Base-by-base conservation (phyloP, 345 rosid species). In the Brassica nigra region DNA sequence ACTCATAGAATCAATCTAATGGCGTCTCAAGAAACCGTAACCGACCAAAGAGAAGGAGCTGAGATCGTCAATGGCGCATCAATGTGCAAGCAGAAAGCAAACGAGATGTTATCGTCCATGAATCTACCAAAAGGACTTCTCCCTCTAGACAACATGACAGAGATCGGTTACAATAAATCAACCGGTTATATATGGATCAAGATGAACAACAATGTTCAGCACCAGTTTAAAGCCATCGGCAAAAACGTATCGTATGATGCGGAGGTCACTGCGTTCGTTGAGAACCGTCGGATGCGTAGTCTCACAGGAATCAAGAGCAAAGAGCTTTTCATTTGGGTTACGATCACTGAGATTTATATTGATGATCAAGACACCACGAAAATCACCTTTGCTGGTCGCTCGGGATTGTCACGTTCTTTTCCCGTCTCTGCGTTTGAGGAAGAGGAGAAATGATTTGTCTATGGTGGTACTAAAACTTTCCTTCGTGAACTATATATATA, bases 121-220 rank as follows among this genome's bases (percentile, higher is more conserved):
- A 70, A 75, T 42, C 80, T 91, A 8, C 97, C 92, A 0, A 86
- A 79, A 49, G 90, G 90, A 1, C 86, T 89, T 47, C 74, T 91
- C 0, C 93, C 97, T 0, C 49, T 91, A 9, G 83, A 86, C 80
- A 80, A 86, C 84, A 66, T 89, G 77, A 36, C 77, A 9, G 92
- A 91, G 84, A 44, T 86, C 12, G 96, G 96, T 8, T 55, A 70
- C 75, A 87, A 89, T 72, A 76, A 80, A 27, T 39, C 76, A 58
- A 83, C 90, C 0, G 92, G 97, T 6, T 89, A 88, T 82, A 82
- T 89, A 7, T 91, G 92, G 93, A 65, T 89, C 71, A 91, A 83
- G 86, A 87, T 82, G 76, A 83, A 84, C 72, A 83, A 83, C 68
- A 68, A 76, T 52, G 76, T 20, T 16, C 82, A 85, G 37, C 91